Base-by-base conservation (phyloP, 2,329 filamentous ascomycete species). In the Metarhizium anisopliae region DNA sequence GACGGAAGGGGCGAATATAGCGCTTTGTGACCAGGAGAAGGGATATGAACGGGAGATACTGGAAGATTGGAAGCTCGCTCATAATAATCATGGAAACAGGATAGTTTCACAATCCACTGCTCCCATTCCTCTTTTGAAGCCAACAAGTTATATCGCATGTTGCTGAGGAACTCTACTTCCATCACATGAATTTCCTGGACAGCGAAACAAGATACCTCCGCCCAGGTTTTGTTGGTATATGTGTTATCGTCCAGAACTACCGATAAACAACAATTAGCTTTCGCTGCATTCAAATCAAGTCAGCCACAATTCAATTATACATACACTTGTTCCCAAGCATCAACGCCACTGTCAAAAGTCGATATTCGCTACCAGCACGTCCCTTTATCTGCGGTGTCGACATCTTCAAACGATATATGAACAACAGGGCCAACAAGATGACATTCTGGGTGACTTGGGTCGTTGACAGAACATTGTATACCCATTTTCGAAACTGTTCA, bases 161-260 rank as follows among this genome's bases (percentile, higher is more conserved):
- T 97, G 77, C 93, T 96, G 60, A 99, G 77, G 65, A 99, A 99
- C 70, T 99, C 94, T n/a, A 99, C 94, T 70, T 99, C 94, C 94
- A 99, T 99, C 49, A 96, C 88, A 69, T 99, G 94, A 53, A 99
- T 96, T 71, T 99, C 94, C 58, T 87, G 85, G 13, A 97, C 93
- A 1, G 89, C 85, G 59, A 99, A 96, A 49, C 89, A 89, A 1
- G 94, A 97, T 11, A 99, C 94, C 65, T 99, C 94, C 2, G 93
- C 94, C 94, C 94, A 99, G 0, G 94, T 99, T 77, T 97, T 96
- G 76, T 99, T 99, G 42, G 94, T 97, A 72, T 99, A 99, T 0
- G 94, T 97, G 70, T 97, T 99, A 71, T 99, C 94, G 68, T 99
- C 94, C 64, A 99, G 76, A 68, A 97, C 86, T 90, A 59, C 11